Base-by-base conservation (phyloP, 768 basidiomycete genomes). In the Naganishia vaughanmartiniae region DNA sequence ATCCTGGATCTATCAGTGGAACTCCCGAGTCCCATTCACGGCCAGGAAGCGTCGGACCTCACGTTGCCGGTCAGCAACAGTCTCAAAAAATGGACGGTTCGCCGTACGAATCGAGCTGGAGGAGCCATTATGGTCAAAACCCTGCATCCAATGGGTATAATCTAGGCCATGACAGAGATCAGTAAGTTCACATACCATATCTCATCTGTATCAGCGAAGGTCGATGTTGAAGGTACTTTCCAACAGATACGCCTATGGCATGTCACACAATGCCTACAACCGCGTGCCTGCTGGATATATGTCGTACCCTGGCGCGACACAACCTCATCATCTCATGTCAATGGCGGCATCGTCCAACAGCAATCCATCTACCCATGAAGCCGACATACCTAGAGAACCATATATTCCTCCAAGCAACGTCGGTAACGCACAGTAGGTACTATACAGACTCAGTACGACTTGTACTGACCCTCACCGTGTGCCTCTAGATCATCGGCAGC, bases 61-160 rank as follows among this genome's bases (percentile, higher is more conserved):
- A 34, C 60, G 39, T n/a, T 21, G 60, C 60, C 48, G 48, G 48
- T 63, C 39, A 45, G 9, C 36, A 42, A 26, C 39, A 63, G 21
- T 28, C 60, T 7, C 39, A 28, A 24, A 63, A 36, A 26, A 63
- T 63, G 60, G 60, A 63, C 26, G 60, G 60, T 4, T 63, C 60
- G n/a, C 34, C 60, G 30, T 63, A 63, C 30, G 60, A 63, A 45
- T 63, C 60, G 19, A 63, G 60, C 60, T 63, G 60, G 60, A 42
- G 60, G 42, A 63, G 46, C 46, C 60, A 63, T 34, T 63, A 63
- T 34, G 60, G 60, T 30, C 60, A 63, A 28, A 42, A 15, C 42
- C 19, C 24, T 26, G 39, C 36, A 26, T 39, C 39, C 39, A 63
- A 63, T 45, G 39, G 39, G 21, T 63, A 63, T 21, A 60, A 42